Evolutionary conservation across 352 stramenopile genomes (phyloP).

Genomic region (Phytophthora megakarya): DNA sequence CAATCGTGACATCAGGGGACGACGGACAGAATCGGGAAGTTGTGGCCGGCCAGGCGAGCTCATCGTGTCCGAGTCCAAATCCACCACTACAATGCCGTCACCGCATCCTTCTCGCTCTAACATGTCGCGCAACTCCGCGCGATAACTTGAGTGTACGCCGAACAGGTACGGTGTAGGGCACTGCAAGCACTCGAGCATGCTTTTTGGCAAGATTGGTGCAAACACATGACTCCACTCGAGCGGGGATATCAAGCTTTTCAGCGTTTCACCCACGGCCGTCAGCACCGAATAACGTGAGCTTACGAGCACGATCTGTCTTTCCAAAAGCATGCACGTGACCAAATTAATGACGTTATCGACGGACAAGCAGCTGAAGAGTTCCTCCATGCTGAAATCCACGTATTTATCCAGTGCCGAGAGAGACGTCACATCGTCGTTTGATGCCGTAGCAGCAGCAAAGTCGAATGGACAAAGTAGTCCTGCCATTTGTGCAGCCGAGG

Average conservation of each 20-base stretch:
- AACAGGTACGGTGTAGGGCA: constrained; percentile 89
- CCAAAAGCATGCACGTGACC: constrained; percentile 75
- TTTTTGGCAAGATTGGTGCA: constrained; percentile 76
- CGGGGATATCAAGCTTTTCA: constrained; percentile 78
- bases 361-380: constrained; percentile 80
- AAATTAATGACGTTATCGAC: constrained; percentile 73
- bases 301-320: constrained; percentile 80
- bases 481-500: constrained; percentile 57
- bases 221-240: constrained; percentile 90
- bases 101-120: constrained; percentile 75
- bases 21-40: constrained; percentile 51
- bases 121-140: constrained; percentile 69
- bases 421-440: constrained; percentile 35
- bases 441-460: constrained; percentile 40
- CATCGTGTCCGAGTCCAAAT: constrained; percentile 69
- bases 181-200: constrained; percentile 84
- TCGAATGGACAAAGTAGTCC: constrained; percentile 71
- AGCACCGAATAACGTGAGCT: constrained; percentile 83
- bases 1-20: constrained; percentile 49
- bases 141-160: constrained; percentile 80
- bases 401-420: constrained; percentile 62
- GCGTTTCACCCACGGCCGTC: constrained; percentile 75
- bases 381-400: constrained; percentile 83
- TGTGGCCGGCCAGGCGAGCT: constrained; percentile 45
- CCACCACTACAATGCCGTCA: constrained; percentile 73